Evolutionary conservation across 2,329 filamentous ascomycete species (phyloP), one percentile per base, ranked within the genome.

Genomic region (Atkinsonella hypoxylon): DNA sequence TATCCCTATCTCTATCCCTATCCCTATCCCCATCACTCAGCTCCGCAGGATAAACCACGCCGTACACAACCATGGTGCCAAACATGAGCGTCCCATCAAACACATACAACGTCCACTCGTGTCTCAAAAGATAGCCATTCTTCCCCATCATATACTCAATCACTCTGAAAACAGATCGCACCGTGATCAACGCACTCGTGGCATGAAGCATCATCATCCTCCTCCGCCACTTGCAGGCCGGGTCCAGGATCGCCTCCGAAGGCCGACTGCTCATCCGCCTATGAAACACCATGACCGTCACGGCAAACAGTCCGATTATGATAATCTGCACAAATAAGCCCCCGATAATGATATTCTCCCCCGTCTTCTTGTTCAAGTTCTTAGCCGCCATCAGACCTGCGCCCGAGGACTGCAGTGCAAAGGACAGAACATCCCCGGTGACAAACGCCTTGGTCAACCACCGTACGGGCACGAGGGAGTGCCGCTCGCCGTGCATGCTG

Each of bases 291-390:
- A 69, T 55, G 0, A 75, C 69, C 1, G 71, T 70, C 4, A 71
- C 51, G 36, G 77, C 62, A 57, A 83, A 84, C 36, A 81, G 62
- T 20, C 68, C 70, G 54, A 83, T 82, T 50, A 77, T 71, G 41
- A 77, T 39, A 22, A 84, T 68, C 58, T 84, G 81, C 15, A 82
- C 60, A 32, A 76, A 60, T 2, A 84, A 64, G 2, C 81, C 80
- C 1, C 57, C 72, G 8, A 82, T 62, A n/a, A 83, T 72, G 46
- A 82, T 65, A 17, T 72, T 69, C 55, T 77, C 60, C n/a, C 73
- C 76, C 12, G 64, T 61, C 26, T 69, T 20, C 15, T 47, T 22
- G 44, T 31, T 46, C 10, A 42, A 51, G 45, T 51, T 41, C 26
- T 39, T 54, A 7, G 55, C 54, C 52, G 61, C 62, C 36, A 74